phyloP scores from a whole-genome alignment of 164 flowering plant genomes.

The Houttuynia cordata region DNA sequence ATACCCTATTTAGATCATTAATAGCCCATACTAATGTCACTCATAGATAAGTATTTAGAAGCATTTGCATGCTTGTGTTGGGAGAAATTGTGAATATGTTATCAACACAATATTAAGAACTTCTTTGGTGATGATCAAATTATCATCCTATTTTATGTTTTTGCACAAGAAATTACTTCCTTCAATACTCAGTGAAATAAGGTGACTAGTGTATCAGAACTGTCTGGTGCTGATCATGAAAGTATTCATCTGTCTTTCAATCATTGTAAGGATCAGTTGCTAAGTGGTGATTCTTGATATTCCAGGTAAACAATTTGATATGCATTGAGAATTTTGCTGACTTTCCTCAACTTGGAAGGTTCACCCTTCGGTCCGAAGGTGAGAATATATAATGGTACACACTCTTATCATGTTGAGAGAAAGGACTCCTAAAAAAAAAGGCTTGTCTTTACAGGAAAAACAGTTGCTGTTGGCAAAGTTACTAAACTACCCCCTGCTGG shows the following conservation, averaged over 20 bases:
- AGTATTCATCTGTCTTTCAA: neutral
- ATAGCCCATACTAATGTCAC: no score
- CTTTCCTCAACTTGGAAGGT: conserved; percentile 91
- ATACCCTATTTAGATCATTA: no score
- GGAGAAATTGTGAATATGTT: no score
- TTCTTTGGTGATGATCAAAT: no score
- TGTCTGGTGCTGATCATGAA: no score
- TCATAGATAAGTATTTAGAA: no score
- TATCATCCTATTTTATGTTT: no score
- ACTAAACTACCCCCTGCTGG: conserved; percentile 28
- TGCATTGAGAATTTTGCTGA: conserved; percentile 85
- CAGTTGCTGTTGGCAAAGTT: conserved; percentile 83
- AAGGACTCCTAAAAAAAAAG: neutral
- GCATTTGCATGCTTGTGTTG: no score
- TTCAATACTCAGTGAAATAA: no score
- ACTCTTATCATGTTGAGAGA: neutral
- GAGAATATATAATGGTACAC: neutral
- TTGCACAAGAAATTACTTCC: no score
- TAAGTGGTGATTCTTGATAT: no score
- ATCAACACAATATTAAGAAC: no score
- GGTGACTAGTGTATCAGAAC: neutral
- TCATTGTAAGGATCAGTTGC: neutral
- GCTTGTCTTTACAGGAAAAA: conserved; percentile 45
- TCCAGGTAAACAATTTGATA: conserved; percentile 67
- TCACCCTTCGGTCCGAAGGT: conserved; percentile 98